Conservation (phyloP, 306 rosid genomes). For the Lathyrus oleraceus region DNA sequence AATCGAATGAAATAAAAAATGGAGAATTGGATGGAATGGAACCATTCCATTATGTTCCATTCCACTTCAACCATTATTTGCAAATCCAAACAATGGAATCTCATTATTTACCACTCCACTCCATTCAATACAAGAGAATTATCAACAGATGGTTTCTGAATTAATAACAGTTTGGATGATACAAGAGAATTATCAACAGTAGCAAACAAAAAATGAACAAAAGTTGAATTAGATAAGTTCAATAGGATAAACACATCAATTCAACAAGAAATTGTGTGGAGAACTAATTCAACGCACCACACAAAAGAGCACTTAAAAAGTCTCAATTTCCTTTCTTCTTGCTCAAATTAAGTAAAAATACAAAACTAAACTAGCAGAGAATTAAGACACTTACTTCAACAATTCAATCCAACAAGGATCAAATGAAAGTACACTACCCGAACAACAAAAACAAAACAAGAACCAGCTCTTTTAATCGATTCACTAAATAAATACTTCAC, state of each 20-base stretch:
- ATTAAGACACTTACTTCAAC: conserved; percentile 23
- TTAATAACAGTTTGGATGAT: conserved; percentile 4
- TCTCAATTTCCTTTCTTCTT: conserved; percentile 29
- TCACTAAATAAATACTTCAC: conserved; percentile 6
- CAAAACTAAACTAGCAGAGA: conserved; percentile 30
- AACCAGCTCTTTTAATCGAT: conserved; percentile 19
- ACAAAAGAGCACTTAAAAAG: conserved; percentile 33
- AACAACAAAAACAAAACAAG: conserved; percentile 24
- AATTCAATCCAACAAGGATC: conserved; percentile 28
- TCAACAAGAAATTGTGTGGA: conserved; percentile 14
- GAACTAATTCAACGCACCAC: conserved; percentile 11
- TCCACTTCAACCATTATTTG: too few relatives aligned
- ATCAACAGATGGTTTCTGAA: conserved; percentile 4
- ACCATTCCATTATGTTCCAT: too few relatives aligned
- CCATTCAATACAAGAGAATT: too few relatives aligned
- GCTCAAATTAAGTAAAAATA: conserved; percentile 21
- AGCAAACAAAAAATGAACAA: background rate
- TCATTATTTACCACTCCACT: too few relatives aligned
- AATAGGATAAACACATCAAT: conserved; percentile 16
- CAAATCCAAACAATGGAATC: too few relatives aligned
- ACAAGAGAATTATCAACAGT: conserved; percentile 16
- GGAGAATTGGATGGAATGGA: too few relatives aligned
- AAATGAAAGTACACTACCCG: background rate
- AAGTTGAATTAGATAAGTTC: conserved; percentile 23
- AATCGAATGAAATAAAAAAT: too few relatives aligned